Evolutionary conservation across 78 protist species (phyloP).

Genomic region (Andalucia godoyi): DNA sequence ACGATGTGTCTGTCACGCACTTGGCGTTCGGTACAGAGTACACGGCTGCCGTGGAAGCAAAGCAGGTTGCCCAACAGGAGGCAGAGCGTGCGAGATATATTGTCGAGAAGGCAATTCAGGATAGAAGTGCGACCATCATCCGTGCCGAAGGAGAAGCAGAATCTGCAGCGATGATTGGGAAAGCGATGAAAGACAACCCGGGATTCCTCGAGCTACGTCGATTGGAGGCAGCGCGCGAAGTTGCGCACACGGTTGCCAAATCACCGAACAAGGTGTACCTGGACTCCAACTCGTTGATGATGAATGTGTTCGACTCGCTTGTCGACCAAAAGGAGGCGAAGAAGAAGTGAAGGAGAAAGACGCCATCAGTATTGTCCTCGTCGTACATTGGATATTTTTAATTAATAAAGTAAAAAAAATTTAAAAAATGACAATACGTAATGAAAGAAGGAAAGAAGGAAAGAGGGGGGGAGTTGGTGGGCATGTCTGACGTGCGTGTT

Average conservation of each 20-base stretch:
- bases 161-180: conserved; percentile 71
- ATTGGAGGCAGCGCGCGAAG: conserved; percentile 71
- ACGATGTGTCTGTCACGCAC: conserved; percentile 83
- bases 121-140: conserved; percentile 64
- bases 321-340: too few relatives aligned
- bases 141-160: conserved; percentile 92
- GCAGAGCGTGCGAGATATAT: conserved; percentile 86
- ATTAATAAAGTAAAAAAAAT: too few relatives aligned
- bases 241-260: conserved; percentile 30
- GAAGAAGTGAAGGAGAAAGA: too few relatives aligned
- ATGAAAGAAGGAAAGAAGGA: too few relatives aligned
- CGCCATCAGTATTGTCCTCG: too few relatives aligned
- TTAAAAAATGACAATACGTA: too few relatives aligned
- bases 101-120: conserved; percentile 86
- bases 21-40: conserved; percentile 81
- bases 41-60: conserved; percentile 85
- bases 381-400: too few relatives aligned
- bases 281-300: conserved; percentile 45
- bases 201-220: conserved; percentile 61
- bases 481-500: too few relatives aligned
- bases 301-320: conserved; percentile 52
- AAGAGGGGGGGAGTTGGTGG: too few relatives aligned
- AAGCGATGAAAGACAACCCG: conserved; percentile 71
- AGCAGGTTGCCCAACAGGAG: conserved; percentile 89
- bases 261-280: conserved; percentile 58